Evolutionary conservation across 768 basidiomycete genomes (phyloP), one percentile per base, ranked within the genome.

Genomic region (Calocera cornea): DNA sequence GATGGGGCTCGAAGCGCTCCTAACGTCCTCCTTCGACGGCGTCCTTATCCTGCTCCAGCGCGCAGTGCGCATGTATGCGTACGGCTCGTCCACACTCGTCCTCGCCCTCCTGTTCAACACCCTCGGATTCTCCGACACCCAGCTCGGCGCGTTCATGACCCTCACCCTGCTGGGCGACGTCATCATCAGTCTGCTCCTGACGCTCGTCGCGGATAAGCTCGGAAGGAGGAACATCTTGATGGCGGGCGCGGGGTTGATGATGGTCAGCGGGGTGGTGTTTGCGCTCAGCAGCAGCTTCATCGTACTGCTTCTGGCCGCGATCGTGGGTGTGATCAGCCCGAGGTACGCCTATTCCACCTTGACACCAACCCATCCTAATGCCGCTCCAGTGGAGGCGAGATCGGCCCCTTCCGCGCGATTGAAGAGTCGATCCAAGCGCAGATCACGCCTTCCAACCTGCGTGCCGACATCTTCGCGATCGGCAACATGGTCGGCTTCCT

Each of bases 91-190:
- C 5, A 71, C 74, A 0, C 69, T 73, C 17, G 65, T 76, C 66
- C 69, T 76, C 27, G 71, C 74, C 7, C 41, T 73, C 7, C 71
- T 72, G 68, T 72, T 76, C 64, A 68, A 71, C 8, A 36, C 63
- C 0, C 68, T 74, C 24, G 68, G 67, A 2, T 73, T 75, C 64
- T 71, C 74, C 29, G 73, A 73, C 36, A 66, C 68, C 27, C 66
- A 60, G 2, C 71, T 74, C 19, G 75, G 75, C 0, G 63, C 72
- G 3, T 76, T 76, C 69, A 72, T 75, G 68, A 70, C 72, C 0
- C 67, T 75, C 31, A 76, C 75, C 2, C 67, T 76, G 12, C 17
- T 72, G 0, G 75, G 75, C 1, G 75, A 76, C 68, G 75, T 74
- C 22, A 14, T 69, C 0, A 64, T 73, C 12, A 72, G 72, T 8